A percentile compares a stretch with the other conserved stretches of the same genome.
phyloP scores from a whole-genome alignment of 345 rosid genomes.

The Stellera chamaejasme region DNA sequence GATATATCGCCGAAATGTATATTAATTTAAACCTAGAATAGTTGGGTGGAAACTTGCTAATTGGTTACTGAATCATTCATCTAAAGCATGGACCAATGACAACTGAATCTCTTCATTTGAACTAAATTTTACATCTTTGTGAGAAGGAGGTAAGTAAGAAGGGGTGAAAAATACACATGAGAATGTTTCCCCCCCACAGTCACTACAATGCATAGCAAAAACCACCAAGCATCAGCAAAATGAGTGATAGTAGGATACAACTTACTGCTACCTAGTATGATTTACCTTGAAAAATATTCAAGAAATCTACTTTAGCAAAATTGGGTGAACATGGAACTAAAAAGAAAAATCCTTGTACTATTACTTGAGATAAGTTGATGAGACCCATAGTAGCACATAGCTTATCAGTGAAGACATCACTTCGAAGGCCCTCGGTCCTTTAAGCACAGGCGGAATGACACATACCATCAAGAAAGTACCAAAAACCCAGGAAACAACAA shows the following conservation, averaged over 20 bases:
- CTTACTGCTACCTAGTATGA: not conserved
- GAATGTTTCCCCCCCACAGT: too few species aligned
- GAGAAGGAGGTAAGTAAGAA: too few species aligned
- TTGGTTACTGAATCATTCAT: too few species aligned
- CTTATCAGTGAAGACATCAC: slow-evolving; percentile 73
- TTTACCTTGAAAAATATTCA: slow-evolving; percentile 6
- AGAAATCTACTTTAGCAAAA: slow-evolving; percentile 12
- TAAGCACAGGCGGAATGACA: slow-evolving; percentile 75
- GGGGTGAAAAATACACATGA: too few species aligned
- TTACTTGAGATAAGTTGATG: slow-evolving; percentile 72
- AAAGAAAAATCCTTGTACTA: slow-evolving; percentile 1
- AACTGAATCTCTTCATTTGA: too few species aligned
- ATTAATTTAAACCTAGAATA: too few species aligned
- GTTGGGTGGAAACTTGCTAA: too few species aligned
- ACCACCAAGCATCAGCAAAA: too few species aligned
- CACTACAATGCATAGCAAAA: too few species aligned
- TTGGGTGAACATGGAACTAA: slow-evolving; percentile 13
- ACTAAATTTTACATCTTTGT: too few species aligned
- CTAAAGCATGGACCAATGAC: too few species aligned
- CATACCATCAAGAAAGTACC: slow-evolving; percentile 97
- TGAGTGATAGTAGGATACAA: not conserved
- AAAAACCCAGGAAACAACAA: slow-evolving; percentile 75
- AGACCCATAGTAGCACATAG: slow-evolving; percentile 76
- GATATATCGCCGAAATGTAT: too few species aligned
- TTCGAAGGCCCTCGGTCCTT: slow-evolving; percentile 79